A percentile compares a stretch with the other conserved stretches of the same genome.
phyloP scores from a whole-genome alignment of 1,139 yeast species.

The Suhomyces choctaworum region DNA sequence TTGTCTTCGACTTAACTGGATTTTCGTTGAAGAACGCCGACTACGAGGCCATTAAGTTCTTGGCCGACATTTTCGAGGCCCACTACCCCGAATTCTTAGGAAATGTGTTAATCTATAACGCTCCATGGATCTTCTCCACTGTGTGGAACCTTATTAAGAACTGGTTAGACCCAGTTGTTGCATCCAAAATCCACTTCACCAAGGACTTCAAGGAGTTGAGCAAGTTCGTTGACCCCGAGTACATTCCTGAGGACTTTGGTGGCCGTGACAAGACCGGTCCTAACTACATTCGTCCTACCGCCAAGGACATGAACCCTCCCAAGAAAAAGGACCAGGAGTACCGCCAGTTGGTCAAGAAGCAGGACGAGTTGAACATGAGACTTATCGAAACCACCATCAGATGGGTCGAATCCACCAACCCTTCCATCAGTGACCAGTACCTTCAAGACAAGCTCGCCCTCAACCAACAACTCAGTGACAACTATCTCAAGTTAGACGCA shows the following conservation, averaged over 20 bases:
- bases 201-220: constrained; percentile 38
- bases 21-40: constrained; percentile 50
- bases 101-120: constrained; percentile 41
- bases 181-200: constrained; percentile 46
- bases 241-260: constrained; percentile 43
- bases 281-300: constrained; percentile 32
- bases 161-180: constrained; percentile 51
- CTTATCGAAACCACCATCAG: constrained; percentile 38
- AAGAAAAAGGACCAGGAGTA: constrained; percentile 32
- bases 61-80: constrained; percentile 48
- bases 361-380: constrained; percentile 33
- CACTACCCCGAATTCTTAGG: constrained; percentile 52
- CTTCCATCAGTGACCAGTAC: constrained; percentile 40
- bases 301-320: constrained; percentile 30
- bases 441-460: constrained; percentile 41
- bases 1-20: constrained; percentile 49
- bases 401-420: constrained; percentile 47
- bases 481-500: constrained; percentile 41
- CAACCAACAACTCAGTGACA: constrained; percentile 30
- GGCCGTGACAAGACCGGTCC: constrained; percentile 35
- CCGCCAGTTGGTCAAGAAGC: constrained; percentile 29
- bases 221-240: constrained; percentile 33
- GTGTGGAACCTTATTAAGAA: constrained; percentile 48
- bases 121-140: constrained; percentile 52
- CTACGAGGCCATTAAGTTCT: constrained; percentile 43